These are phyloP conservation scores for Desmodesmus armatus DNA, from an alignment of 139 green algal genomes.

Conservation along the genomic window DNA sequence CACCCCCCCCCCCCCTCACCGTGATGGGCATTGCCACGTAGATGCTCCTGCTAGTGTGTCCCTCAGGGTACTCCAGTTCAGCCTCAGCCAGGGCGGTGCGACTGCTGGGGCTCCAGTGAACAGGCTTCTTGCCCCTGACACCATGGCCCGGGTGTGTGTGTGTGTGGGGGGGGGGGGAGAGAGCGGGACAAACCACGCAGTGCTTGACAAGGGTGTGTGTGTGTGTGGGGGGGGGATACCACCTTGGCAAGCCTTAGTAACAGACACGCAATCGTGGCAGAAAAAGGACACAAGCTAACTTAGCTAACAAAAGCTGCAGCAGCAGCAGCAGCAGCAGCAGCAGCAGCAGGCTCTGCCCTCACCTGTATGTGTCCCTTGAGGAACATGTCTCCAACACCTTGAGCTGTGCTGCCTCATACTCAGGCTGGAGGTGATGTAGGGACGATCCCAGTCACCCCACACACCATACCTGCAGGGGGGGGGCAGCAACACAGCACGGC, in stretches of 20 bases:
- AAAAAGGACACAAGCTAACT: no score
- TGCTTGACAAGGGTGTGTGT: conserved; percentile 38
- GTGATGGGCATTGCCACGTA: conserved; percentile 92
- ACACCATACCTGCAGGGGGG: conserved; percentile 85
- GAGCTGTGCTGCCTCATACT: conserved; percentile 94
- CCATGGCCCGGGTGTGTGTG: conserved; percentile 32
- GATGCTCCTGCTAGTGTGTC: conserved; percentile 86
- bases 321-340: not conserved
- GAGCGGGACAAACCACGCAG: no score
- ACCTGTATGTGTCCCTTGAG: conserved; percentile 96
- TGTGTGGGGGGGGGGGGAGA: conserved; percentile 38
- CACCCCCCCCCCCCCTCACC: not conserved
- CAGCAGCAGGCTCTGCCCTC: conserved; percentile 38
- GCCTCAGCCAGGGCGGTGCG: conserved; percentile 97
- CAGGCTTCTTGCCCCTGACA: conserved; percentile 90
- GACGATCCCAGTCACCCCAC: conserved; percentile 94
- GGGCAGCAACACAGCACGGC: not conserved
- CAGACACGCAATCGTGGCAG: no score
- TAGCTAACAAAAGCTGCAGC: not conserved
- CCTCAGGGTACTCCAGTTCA: conserved; percentile 99
- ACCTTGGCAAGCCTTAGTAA: no score
- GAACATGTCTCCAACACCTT: conserved; percentile 95
- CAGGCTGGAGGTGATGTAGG: conserved; percentile 96
- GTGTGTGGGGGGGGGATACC: no score
- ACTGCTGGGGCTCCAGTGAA: conserved; percentile 97